These are phyloP conservation scores for Claviceps africana DNA, from an alignment of 2,329 filamentous ascomycete genomes.

Conservation along the genomic window DNA sequence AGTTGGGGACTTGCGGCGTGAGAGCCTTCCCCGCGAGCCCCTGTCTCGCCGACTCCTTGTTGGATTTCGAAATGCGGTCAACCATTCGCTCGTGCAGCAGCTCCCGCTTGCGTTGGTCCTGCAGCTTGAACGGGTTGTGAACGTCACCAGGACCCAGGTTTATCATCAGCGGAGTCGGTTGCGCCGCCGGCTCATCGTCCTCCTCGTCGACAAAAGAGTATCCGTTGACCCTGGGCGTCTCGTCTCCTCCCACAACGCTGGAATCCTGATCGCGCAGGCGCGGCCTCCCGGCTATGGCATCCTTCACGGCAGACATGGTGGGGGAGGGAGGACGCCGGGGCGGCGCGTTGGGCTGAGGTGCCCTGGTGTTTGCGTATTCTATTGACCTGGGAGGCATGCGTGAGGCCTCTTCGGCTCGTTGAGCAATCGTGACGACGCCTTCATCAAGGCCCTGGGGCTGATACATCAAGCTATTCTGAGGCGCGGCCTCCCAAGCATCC, in stretches of 20 bases:
- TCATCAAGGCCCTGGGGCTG: slow-evolving; percentile 51
- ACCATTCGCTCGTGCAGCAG: slow-evolving; percentile 76
- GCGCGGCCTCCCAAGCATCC: slow-evolving; percentile 59
- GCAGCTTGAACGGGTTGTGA: slow-evolving; percentile 70
- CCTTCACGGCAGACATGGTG: slow-evolving; percentile 69
- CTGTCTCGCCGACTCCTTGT: slow-evolving; percentile 45
- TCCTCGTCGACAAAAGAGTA: slow-evolving; percentile 90
- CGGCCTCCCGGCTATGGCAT: slow-evolving; percentile 65
- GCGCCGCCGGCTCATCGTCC: slow-evolving; percentile 27
- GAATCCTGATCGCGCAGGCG: slow-evolving; percentile 49
- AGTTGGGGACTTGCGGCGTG: slow-evolving; percentile 51
- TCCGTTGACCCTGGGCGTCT: slow-evolving; percentile 83
- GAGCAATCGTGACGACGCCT: slow-evolving; percentile 44
- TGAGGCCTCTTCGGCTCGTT: slow-evolving; percentile 56
- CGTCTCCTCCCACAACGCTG: slow-evolving; percentile 41
- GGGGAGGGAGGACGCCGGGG: slow-evolving; percentile 52
- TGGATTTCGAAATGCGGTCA: slow-evolving; percentile 61
- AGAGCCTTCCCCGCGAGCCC: slow-evolving; percentile 47
- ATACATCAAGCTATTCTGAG: slow-evolving; percentile 85
- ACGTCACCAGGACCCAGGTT: slow-evolving; percentile 45
- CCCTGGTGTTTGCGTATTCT: slow-evolving; percentile 69
- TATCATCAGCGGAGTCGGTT: slow-evolving; percentile 26
- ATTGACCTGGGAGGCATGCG: slow-evolving; percentile 64
- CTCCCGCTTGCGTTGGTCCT: slow-evolving; percentile 62
- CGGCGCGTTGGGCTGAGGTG: slow-evolving; percentile 40